Base-by-base conservation (phyloP, 1,284 basidiomycete genomes). In the Cryptococcus jaspeensis region DNA sequence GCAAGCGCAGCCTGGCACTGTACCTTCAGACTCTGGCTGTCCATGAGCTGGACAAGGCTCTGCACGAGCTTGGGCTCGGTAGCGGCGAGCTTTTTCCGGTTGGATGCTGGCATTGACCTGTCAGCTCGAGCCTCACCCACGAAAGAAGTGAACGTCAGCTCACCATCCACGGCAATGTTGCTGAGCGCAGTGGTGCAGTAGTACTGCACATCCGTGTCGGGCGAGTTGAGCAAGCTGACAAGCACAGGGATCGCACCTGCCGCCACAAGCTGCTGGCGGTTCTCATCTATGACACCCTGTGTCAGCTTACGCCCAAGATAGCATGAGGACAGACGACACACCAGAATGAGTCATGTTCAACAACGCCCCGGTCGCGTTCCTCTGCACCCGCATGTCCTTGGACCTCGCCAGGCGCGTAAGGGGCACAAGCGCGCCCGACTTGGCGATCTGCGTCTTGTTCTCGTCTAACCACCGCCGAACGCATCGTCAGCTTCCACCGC, bases 371-470 rank as follows among this genome's bases (percentile, higher is more conserved):
- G 96, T 99, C 2, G 96, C 96, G 74, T 99, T 99, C 57, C 96
- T 84, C 78, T 99, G 96, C 1, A 99, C 96, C 38, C 96, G 86
- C 93, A 99, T 98, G 77, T 99, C 96, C 80, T 98, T 99, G 35
- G 94, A 97, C 60, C 92, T 88, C 45, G 96, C 96, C 45, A 99
- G 83, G 50, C 96, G 86, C 45, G 96, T 99, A 41, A 99, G 85
- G 39, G 96, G 96, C 25, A 98, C 92, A 50, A 99, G 82, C 15
- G 96, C 96, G 52, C 96, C 96, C 4, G 94, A 98, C 81, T 98
- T 98, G 53, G 96, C 96, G 62, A 99, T 99, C 84, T 96, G 97
- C 50, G 94, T 97, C 84, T 99, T 99, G 84, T 99, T 99, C 76
- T 99, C 96, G 72, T 99, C 94, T 82, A 57, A 8, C 15, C 12